These are phyloP conservation scores for Boletus pseudo-olivaceus DNA, from an alignment of 768 basidiomycete species.

Conservation along the genomic window DNA sequence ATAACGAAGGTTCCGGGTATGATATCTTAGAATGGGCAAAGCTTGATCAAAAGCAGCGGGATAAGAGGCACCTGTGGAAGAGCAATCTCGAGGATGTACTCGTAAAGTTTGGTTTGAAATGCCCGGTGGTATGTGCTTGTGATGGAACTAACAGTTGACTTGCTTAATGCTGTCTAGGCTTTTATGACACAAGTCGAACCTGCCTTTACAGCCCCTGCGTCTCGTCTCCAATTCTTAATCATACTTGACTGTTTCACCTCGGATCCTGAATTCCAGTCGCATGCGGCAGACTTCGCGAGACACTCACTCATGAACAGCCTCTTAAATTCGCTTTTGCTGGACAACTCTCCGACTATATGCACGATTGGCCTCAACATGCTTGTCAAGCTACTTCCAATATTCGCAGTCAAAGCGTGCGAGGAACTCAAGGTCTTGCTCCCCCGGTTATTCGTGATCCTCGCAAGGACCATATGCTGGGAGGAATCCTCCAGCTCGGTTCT, in stretches of 20 bases:
- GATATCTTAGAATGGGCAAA: slow-evolving; percentile 76
- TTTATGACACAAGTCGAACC: slow-evolving; percentile 64
- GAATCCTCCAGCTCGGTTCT: slow-evolving; percentile 39
- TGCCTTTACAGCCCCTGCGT: slow-evolving; percentile 57
- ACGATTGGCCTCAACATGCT: slow-evolving; percentile 60
- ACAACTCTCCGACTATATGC: slow-evolving; percentile 70
- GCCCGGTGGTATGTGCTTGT: slow-evolving; percentile 55
- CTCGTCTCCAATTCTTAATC: slow-evolving; percentile 66
- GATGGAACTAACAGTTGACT: slow-evolving; percentile 4
- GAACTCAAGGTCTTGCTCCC: slow-evolving; percentile 61
- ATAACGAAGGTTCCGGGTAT: slow-evolving; percentile 67
- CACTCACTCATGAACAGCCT: slow-evolving; percentile 65
- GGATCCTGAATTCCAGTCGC: slow-evolving; percentile 46
- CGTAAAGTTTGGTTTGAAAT: slow-evolving; percentile 57
- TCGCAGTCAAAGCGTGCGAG: slow-evolving; percentile 60
- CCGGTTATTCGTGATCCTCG: slow-evolving; percentile 61
- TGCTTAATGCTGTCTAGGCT: slow-evolving; percentile 43
- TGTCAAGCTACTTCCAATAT: slow-evolving; percentile 68
- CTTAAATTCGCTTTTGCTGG: slow-evolving; percentile 65
- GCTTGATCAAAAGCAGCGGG: slow-evolving; percentile 58
- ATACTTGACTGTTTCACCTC: slow-evolving; percentile 64
- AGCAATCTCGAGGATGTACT: slow-evolving; percentile 74
- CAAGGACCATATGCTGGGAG: slow-evolving; percentile 74
- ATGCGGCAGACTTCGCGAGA: slow-evolving; percentile 48
- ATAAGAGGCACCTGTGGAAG: slow-evolving; percentile 66